phyloP scores from a whole-genome alignment of 345 rosid genomes.

The Ricinus communis region DNA sequence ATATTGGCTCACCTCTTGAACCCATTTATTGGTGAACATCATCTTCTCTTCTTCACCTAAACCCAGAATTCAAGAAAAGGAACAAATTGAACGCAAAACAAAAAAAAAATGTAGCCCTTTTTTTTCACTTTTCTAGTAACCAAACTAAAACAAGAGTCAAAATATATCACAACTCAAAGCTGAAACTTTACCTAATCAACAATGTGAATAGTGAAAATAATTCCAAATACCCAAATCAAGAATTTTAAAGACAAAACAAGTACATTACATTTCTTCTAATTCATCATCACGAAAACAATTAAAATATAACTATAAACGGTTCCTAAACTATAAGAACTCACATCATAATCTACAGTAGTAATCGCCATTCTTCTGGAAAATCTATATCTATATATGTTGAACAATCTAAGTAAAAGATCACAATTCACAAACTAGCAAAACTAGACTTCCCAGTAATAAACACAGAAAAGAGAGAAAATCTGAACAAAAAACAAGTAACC shows the following conservation, averaged over 20 bases:
- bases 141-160: neutral
- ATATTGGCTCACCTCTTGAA: slow-evolving; percentile 16
- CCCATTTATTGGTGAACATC: slow-evolving; percentile 16
- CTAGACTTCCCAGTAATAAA: neutral
- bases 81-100: neutral
- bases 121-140: neutral
- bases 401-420: neutral
- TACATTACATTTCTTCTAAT: neutral
- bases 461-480: neutral
- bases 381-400: neutral
- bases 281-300: neutral
- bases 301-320: neutral
- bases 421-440: neutral
- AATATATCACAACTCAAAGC: neutral
- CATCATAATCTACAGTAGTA: too few species aligned
- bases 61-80: slow-evolving; percentile 5
- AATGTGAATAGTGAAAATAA: neutral
- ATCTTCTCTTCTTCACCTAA: slow-evolving; percentile 16
- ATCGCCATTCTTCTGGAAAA: neutral
- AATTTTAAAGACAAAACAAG: neutral
- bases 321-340: neutral
- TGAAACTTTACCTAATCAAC: neutral
- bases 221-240: neutral
- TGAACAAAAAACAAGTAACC: neutral
- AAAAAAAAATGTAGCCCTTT: neutral